phyloP scores from a whole-genome alignment of 768 basidiomycete species.

The Cubamyces lactineus region DNA sequence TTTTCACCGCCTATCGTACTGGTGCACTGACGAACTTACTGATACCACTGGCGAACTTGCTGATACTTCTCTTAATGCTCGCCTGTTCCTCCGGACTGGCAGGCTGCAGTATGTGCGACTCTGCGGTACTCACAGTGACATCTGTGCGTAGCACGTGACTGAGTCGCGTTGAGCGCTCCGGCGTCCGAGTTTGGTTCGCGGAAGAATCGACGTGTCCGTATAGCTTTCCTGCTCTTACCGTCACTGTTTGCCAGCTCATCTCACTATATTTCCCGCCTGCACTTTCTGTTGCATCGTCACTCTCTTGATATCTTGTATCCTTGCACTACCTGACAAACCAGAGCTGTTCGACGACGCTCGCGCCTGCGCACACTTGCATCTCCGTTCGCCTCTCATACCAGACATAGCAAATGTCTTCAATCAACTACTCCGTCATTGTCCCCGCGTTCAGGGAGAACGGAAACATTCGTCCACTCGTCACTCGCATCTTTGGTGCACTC shows the following conservation, averaged over 20 bases:
- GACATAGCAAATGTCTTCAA: slow-evolving; percentile 15
- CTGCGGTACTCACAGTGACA: no score
- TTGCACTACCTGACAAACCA: slow-evolving; percentile 17
- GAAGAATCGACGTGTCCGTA: slow-evolving; percentile 16
- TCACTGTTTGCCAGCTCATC: slow-evolving; percentile 3
- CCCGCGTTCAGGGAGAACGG: slow-evolving; percentile 35
- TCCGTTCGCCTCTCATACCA: not conserved
- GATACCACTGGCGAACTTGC: no score
- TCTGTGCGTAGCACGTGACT: not conserved
- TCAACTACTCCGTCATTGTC: slow-evolving; percentile 34
- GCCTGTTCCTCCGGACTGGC: no score
- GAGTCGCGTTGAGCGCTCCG: not conserved
- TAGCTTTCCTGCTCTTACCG: not conserved
- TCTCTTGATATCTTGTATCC: slow-evolving; percentile 5
- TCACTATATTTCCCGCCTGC: not conserved
- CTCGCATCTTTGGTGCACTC: slow-evolving; percentile 35
- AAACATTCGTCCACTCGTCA: slow-evolving; percentile 35
- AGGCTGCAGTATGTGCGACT: no score
- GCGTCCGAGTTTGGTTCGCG: not conserved
- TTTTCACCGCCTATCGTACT: no score
- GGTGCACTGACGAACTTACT: no score
- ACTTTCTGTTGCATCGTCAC: not conserved
- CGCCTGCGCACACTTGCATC: not conserved
- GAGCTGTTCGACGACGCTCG: slow-evolving; percentile 6
- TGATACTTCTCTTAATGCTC: no score